phyloP scores from a whole-genome alignment of 352 stramenopile genomes.

The Globisporangium heterothallicum region DNA sequence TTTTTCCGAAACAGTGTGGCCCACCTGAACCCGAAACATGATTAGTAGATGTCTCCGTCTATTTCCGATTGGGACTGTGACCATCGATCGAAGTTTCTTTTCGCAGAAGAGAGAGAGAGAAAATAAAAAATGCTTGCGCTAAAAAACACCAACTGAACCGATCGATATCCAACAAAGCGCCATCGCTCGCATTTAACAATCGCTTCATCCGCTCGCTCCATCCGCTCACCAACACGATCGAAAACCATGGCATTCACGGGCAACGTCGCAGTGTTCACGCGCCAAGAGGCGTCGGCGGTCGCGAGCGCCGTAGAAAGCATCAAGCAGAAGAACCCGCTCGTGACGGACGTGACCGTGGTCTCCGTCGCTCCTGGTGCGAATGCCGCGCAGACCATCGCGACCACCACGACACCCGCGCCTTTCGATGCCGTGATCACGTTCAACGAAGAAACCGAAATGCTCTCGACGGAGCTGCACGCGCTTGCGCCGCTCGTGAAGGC shows the following conservation, averaged over 20 bases:
- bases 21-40: no score
- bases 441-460: constrained; percentile 40
- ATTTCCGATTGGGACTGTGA: background rate
- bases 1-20: background rate
- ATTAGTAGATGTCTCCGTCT: background rate
- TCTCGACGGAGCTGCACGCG: constrained; percentile 35
- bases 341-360: constrained; percentile 42
- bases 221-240: background rate
- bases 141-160: no score
- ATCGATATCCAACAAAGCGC: no score
- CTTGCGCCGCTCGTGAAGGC: constrained; percentile 48
- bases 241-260: constrained; percentile 38
- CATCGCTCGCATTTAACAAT: background rate
- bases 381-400: constrained; percentile 36
- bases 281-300: constrained; percentile 24
- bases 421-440: constrained; percentile 58
- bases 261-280: constrained; percentile 50
- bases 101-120: no score
- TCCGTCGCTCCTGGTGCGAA: constrained; percentile 29
- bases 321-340: constrained; percentile 33
- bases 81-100: no score
- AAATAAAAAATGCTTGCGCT: no score
- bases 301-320: constrained; percentile 34
- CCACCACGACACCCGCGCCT: constrained; percentile 1
- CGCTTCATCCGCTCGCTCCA: background rate